Evolutionary conservation across 345 rosid genomes (phyloP).

Genomic region (Carallia brachiata): DNA sequence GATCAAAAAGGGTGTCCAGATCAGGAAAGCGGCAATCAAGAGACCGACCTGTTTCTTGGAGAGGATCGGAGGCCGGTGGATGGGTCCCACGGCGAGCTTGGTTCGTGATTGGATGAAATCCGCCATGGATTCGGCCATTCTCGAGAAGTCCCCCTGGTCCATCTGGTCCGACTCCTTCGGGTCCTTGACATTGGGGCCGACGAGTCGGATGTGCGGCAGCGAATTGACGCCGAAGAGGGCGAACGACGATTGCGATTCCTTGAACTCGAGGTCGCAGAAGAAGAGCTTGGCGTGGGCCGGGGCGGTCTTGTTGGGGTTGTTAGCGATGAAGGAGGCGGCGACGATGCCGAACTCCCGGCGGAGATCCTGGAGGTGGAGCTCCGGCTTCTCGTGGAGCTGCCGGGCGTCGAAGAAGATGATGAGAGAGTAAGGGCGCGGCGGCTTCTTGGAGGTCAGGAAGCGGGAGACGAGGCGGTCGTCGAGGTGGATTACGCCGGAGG

Average conservation of each 20-base stretch:
- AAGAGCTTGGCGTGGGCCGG: slow-evolving; percentile 49
- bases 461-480: slow-evolving; percentile 74
- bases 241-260: slow-evolving; percentile 62
- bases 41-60: slow-evolving; percentile 46
- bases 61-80: slow-evolving; percentile 61
- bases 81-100: slow-evolving; percentile 62
- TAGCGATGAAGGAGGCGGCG: slow-evolving; percentile 66
- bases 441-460: slow-evolving; percentile 60
- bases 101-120: slow-evolving; percentile 65
- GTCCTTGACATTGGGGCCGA: slow-evolving; percentile 43
- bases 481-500: slow-evolving; percentile 77
- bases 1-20: slow-evolving; percentile 48
- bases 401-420: slow-evolving; percentile 88
- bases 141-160: slow-evolving; percentile 67
- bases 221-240: slow-evolving; percentile 75
- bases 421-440: slow-evolving; percentile 72
- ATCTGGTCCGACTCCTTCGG: slow-evolving; percentile 62
- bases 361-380: slow-evolving; percentile 71
- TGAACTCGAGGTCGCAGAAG: slow-evolving; percentile 83
- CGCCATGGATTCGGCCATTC: slow-evolving; percentile 81
- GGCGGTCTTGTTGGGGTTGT: slow-evolving; percentile 47
- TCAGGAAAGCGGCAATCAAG: slow-evolving; percentile 26
- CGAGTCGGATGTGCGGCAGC: slow-evolving; percentile 88
- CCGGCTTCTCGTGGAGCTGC: slow-evolving; percentile 60
- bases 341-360: slow-evolving; percentile 66